A percentile compares a stretch with the other conserved stretches of the same genome.
Conservation (phyloP, 805 yeast genomes). For the Wickerhamiella vanderwaltii region DNA sequence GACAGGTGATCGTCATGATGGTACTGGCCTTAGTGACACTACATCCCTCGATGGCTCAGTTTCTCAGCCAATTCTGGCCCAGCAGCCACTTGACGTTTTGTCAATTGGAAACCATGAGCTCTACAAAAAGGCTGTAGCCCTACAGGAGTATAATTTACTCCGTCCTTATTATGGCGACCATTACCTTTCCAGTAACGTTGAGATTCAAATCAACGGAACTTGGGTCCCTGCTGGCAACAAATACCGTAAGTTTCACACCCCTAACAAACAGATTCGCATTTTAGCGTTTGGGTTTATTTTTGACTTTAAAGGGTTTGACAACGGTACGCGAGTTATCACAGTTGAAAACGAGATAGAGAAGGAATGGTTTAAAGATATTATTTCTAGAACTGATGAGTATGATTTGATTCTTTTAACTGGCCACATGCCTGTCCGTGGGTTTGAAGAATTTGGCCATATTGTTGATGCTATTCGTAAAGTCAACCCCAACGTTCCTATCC, state of each 20-base stretch:
- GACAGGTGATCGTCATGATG: slow-evolving; percentile 91
- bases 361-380: slow-evolving; percentile 51
- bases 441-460: slow-evolving; percentile 41
- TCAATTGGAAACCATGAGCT: slow-evolving; percentile 90
- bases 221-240: slow-evolving; percentile 58
- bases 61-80: slow-evolving; percentile 51
- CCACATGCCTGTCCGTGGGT: slow-evolving; percentile 60
- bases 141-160: slow-evolving; percentile 50
- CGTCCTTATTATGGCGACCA: slow-evolving; percentile 44
- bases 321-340: slow-evolving; percentile 51
- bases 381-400: slow-evolving; percentile 30
- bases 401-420: slow-evolving; percentile 66
- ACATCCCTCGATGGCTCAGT: slow-evolving; percentile 57
- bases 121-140: slow-evolving; percentile 52
- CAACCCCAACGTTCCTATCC: slow-evolving; percentile 56
- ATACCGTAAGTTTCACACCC: slow-evolving; percentile 54
- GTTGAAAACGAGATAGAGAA: slow-evolving; percentile 41
- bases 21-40: slow-evolving; percentile 79
- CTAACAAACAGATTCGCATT: slow-evolving; percentile 37
- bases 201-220: slow-evolving; percentile 27
- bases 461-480: slow-evolving; percentile 40
- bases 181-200: slow-evolving; percentile 42
- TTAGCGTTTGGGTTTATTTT: slow-evolving; percentile 71
- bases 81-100: slow-evolving; percentile 56
- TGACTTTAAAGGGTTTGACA: slow-evolving; percentile 53